Base-by-base conservation (phyloP, 352 stramenopile genomes). In the Globisporangium lucens region DNA sequence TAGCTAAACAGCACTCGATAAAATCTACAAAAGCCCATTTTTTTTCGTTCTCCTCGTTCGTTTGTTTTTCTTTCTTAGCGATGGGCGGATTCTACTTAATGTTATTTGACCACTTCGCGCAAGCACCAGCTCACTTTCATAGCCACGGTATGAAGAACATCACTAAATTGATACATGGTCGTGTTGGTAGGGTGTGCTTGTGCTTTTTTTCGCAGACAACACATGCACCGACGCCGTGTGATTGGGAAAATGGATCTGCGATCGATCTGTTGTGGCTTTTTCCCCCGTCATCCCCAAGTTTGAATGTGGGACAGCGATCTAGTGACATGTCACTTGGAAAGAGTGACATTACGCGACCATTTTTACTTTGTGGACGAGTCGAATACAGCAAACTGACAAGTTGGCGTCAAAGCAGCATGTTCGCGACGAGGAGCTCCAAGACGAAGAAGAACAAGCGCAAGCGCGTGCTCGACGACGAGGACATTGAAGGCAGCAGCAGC, bases 401-500 rank as follows among this genome's bases (percentile, higher is more conserved):
- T n/a, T n/a, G 24, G 13, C 12, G 33, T 13, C 36, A 41, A 8
- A 20, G 3, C 4, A 63, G 22, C 24, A 72, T 72, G 67, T 72
- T 72, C 12, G 67, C 67, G 22, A 68, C 62, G 24, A 51, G 67
- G 4, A 65, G 53, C 62, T 52, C 43, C 61, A 71, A 71, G 61
- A 22, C 47, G 30, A 74, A 74, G 52, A 68, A 69, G 38, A 73
- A 69, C 59, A 65, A 69, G 66, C 63, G 61, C 60, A 74, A 73
- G 56, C 69, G 69, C 49, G 66, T 59, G 15, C 27, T 55, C 27
- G 59, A 57, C 0, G 59, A 71, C 17, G 51, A 61, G 12, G 69
- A 69, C 15, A 47, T 36, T 27, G 56, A 41, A 13, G 17, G 53
- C 53, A 59, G 53, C n/a, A 30, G 53, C n/a, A 30, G 47, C 24